Conservation (phyloP, 768 basidiomycete genomes). For the Termitomyces sp. region DNA sequence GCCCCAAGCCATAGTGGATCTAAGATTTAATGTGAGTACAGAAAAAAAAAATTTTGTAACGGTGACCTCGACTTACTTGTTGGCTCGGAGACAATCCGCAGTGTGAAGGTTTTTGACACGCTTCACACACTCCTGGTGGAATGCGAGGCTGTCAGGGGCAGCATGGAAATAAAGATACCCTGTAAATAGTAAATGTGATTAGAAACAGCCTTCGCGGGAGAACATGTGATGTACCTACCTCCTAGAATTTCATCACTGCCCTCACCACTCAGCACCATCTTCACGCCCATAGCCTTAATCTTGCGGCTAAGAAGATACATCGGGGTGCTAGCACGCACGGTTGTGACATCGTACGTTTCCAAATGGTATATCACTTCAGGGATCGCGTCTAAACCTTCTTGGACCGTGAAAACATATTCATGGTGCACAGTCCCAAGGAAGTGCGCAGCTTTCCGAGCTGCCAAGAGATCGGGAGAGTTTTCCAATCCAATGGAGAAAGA, state of each 20-base stretch:
- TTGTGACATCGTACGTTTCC: constrained; percentile 99
- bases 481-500: constrained; percentile 97
- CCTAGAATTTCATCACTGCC: constrained; percentile 98
- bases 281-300: constrained; percentile 99
- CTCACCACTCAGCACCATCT: constrained; percentile 98
- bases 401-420: constrained; percentile 96
- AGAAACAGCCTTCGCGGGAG: constrained; percentile 1
- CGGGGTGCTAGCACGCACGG: constrained; percentile 94
- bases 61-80: constrained; percentile 66
- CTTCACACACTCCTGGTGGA: constrained; percentile 93
- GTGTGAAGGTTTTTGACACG: constrained; percentile 98
- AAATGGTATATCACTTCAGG: constrained; percentile 98
- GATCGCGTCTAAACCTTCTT: constrained; percentile 96
- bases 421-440: constrained; percentile 95
- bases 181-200: constrained; percentile 25
- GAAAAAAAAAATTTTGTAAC: constrained; percentile 3
- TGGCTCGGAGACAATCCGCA: constrained; percentile 94
- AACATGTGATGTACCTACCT: constrained; percentile 44
- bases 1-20: constrained; percentile 99
- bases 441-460: constrained; percentile 90
- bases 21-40: constrained; percentile 24
- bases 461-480: constrained; percentile 92
- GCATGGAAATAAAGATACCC: constrained; percentile 99
- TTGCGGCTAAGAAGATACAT: constrained; percentile 99
- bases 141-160: constrained; percentile 82